Evolutionary conservation across 257 asterid genomes (phyloP).

Genomic region (Cinchona pubescens): DNA sequence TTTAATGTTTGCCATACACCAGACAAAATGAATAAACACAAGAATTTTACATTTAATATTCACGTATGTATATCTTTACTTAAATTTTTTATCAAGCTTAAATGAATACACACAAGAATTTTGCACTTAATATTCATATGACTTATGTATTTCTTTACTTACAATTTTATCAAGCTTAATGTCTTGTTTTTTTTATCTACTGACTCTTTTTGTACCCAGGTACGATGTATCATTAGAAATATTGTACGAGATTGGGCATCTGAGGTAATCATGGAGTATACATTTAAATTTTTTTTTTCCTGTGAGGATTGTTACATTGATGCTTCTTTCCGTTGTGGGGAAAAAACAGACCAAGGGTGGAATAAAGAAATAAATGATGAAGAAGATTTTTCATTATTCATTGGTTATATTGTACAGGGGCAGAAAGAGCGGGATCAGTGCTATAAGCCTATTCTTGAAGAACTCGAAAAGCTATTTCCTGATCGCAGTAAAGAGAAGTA

Average conservation of each 20-base stretch:
- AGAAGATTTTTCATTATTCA: not conserved
- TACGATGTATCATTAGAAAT: slow-evolving; percentile 89
- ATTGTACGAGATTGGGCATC: slow-evolving; percentile 97
- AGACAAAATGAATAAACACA: not conserved
- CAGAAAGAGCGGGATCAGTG: slow-evolving; percentile 89
- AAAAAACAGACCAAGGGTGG: not conserved
- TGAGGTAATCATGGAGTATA: slow-evolving; percentile 53
- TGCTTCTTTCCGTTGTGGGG: not conserved
- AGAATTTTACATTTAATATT: too few species aligned
- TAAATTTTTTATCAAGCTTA: too few species aligned
- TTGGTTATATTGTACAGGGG: slow-evolving; percentile 50
- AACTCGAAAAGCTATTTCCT: slow-evolving; percentile 74
- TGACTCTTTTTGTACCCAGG: slow-evolving; percentile 48
- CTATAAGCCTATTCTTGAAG: slow-evolving; percentile 81
- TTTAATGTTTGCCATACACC: not conserved
- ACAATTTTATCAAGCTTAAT: not conserved
- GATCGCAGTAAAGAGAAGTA: slow-evolving; percentile 60
- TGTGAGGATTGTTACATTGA: slow-evolving; percentile 9
- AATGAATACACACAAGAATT: not conserved
- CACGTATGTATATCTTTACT: not conserved
- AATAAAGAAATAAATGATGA: not conserved
- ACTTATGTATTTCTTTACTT: not conserved
- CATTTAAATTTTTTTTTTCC: slow-evolving; percentile 14
- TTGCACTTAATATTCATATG: not conserved
- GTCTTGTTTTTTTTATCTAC: not conserved